Evolutionary conservation across 1,284 basidiomycete genomes (phyloP).

Genomic region (Trichosporon sp.): DNA sequence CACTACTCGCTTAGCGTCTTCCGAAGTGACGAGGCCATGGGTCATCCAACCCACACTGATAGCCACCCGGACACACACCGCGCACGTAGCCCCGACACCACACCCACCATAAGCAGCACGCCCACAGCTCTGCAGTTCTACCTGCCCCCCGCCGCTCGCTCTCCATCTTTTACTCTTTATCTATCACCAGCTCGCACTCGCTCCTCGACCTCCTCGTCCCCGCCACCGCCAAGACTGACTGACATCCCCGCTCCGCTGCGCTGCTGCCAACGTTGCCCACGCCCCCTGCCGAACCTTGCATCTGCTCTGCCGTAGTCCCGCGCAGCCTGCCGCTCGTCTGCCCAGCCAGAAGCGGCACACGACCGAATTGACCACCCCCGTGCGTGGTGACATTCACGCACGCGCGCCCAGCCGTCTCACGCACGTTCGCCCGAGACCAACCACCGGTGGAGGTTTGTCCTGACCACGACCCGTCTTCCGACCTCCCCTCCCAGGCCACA

Average conservation of each 20-base stretch:
- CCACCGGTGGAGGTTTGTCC: neutral
- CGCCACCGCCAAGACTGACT: neutral
- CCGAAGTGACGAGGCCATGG: neutral
- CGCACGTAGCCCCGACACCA: neutral
- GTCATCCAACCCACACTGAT: neutral
- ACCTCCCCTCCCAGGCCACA: neutral
- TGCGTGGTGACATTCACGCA: slow-evolving; percentile 1
- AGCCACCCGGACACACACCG: neutral
- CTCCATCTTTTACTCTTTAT: too few species aligned
- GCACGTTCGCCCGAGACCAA: slow-evolving; percentile 1
- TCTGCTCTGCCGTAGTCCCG: neutral
- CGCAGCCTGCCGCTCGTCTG: neutral
- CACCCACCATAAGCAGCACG: neutral
- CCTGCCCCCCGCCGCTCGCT: neutral
- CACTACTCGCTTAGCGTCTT: neutral
- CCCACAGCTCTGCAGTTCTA: neutral
- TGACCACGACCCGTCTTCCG: neutral
- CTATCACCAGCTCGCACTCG: too few species aligned
- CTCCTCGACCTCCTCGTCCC: too few species aligned
- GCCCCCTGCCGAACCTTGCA: neutral
- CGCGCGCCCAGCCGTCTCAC: neutral
- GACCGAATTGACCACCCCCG: slow-evolving; percentile 2
- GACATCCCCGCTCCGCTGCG: too few species aligned
- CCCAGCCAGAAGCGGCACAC: slow-evolving; percentile 3
- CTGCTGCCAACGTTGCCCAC: neutral